These are phyloP conservation scores for Citeromyces siamensis DNA, from an alignment of 1,139 yeast genomes.

Conservation along the genomic window DNA sequence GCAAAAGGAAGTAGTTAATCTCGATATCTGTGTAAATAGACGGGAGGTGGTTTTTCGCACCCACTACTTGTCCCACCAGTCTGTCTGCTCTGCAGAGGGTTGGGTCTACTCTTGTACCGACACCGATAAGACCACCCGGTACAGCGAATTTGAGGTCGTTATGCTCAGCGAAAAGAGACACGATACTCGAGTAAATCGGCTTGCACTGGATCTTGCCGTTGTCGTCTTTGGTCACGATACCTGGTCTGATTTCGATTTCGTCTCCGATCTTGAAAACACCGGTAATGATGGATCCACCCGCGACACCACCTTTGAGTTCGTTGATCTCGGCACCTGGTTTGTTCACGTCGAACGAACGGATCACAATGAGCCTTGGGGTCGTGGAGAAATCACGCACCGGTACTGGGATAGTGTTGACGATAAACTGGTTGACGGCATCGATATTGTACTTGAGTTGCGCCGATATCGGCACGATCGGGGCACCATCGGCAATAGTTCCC, in stretches of 20 bases:
- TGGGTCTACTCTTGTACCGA: slow-evolving; percentile 98
- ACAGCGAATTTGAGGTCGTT: slow-evolving; percentile 97
- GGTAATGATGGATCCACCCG: slow-evolving; percentile 95
- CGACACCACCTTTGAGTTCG: slow-evolving; percentile 98
- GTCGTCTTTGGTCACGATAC: slow-evolving; percentile 88
- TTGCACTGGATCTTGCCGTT: slow-evolving; percentile 90
- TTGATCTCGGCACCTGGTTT: slow-evolving; percentile 98
- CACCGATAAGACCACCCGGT: slow-evolving; percentile 99
- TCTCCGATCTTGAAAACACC: slow-evolving; percentile 98
- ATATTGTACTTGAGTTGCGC: slow-evolving; percentile 98
- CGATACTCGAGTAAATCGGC: slow-evolving; percentile 90
- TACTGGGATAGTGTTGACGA: slow-evolving; percentile 91
- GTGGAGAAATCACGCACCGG: slow-evolving; percentile 93
- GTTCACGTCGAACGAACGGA: slow-evolving; percentile 97
- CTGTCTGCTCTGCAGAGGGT: slow-evolving; percentile 99
- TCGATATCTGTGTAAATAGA: slow-evolving; percentile 95
- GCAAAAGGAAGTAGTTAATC: slow-evolving; percentile 89
- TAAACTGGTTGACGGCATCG: slow-evolving; percentile 95
- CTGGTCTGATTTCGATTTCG: slow-evolving; percentile 98
- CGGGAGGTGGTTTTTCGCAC: slow-evolving; percentile 93
- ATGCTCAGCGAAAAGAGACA: slow-evolving; percentile 92
- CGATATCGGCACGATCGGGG: slow-evolving; percentile 97
- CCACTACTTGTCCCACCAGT: slow-evolving; percentile 97
- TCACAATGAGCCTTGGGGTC: slow-evolving; percentile 90
- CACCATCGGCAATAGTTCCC: slow-evolving; percentile 98